Evolutionary conservation across 768 basidiomycete genomes (phyloP), one percentile per base, ranked within the genome.

Genomic region (Hydnomerulius pinastri): DNA sequence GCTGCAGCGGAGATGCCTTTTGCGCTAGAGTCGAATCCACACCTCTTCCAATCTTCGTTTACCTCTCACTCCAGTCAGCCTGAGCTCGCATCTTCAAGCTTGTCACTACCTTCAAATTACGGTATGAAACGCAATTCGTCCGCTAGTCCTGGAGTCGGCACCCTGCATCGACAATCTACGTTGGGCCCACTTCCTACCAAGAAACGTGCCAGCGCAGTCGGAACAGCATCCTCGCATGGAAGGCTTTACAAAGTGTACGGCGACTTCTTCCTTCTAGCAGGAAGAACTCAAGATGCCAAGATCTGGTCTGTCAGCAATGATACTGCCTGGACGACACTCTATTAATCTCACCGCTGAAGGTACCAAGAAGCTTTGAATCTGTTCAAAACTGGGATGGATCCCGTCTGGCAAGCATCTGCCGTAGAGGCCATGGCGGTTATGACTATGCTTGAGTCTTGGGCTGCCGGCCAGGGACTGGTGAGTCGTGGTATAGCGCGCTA

Each of bases 351-450:
- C 51, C 43, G 58, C 47, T 51, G 27, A 60, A 92, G 90, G 83
- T 98, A 93, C 68, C 80, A 83, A 45, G 94, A 98, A 73, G 87
- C 93, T 11, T 71, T 92, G 15, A 78, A 78, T 27, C 65, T 90
- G n/a, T 84, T 92, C 59, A 90, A 86, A 67, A 74, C 75, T 1
- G 77, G 82, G 7, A 81, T 83, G 48, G 96, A 98, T 67, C 70
- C 80, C 20, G 75, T 89, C 23, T 99, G 96, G 96, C 88, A 94
- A 65, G 96, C 92, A 0, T 84, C 87, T 11, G 85, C 86, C 0
- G 73, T 92, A 38, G 97, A 99, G 72, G 92, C 92, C 4, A 67
- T 94, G 59, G 90, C 88, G 2, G 89, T 88, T 3, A 75, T 87
- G 24, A 77, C 82, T 8, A 75, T 96, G 10, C 75, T 97, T 17